These are phyloP conservation scores for Macroventuria anomochaeta DNA, from an alignment of 2,329 filamentous ascomycete genomes.

Conservation along the genomic window DNA sequence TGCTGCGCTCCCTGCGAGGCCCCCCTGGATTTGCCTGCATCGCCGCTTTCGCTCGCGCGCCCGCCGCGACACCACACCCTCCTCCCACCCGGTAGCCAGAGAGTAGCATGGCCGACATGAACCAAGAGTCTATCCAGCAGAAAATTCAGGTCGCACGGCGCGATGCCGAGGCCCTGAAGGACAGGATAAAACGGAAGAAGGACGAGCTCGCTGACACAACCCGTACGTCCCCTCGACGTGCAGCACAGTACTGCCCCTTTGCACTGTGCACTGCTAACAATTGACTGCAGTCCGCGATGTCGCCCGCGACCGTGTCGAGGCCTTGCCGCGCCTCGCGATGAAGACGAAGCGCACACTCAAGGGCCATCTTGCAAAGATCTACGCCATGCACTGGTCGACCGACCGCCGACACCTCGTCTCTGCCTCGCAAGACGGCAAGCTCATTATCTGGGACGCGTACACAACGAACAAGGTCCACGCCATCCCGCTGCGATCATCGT, in stretches of 20 bases:
- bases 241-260: background rate
- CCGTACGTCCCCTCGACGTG: conserved; percentile 67
- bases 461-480: conserved; percentile 99
- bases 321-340: conserved; percentile 93
- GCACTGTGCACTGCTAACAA: conserved; percentile 34
- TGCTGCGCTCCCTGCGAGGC: conserved; percentile 40
- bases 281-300: conserved; percentile 79
- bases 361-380: conserved; percentile 98
- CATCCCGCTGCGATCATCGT: conserved; percentile 94
- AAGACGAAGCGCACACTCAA: conserved; percentile 96
- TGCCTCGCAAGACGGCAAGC: conserved; percentile 97
- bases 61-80: conserved; percentile 16
- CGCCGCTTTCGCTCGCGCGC: conserved; percentile 27
- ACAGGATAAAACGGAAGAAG: conserved; percentile 99
- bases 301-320: conserved; percentile 88
- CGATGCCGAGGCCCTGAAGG: conserved; percentile 97
- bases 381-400: conserved; percentile 99
- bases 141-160: conserved; percentile 93
- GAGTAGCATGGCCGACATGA: conserved; percentile 56
- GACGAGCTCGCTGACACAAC: conserved; percentile 98
- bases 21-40: conserved; percentile 44
- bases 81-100: conserved; percentile 17
- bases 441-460: conserved; percentile 99
- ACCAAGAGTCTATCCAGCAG: conserved; percentile 59
- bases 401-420: conserved; percentile 96